These are phyloP conservation scores for Parafenestella ontariensis DNA, from an alignment of 2,329 filamentous ascomycete species.

Conservation along the genomic window DNA sequence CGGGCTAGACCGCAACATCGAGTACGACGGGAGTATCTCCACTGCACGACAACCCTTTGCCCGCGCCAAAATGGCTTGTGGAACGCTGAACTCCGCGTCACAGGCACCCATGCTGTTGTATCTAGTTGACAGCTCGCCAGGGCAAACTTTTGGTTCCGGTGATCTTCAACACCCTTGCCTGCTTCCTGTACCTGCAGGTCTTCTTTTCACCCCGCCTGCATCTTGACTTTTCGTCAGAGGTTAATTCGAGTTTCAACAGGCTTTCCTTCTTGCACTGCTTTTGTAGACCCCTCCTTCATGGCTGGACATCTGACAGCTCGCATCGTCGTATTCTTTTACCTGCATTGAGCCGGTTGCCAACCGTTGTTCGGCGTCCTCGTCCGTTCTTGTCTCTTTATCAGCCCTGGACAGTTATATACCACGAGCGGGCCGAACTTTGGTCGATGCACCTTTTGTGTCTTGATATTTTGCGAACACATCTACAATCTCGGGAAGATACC, in stretches of 20 bases:
- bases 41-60: constrained; percentile 31
- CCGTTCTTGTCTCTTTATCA: constrained; percentile 20
- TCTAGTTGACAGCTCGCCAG: constrained; percentile 28
- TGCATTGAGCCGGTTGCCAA: constrained; percentile 6
- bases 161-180: constrained; percentile 5
- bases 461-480: constrained; percentile 1
- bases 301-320: constrained; percentile 12
- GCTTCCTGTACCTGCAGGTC: constrained; percentile 22
- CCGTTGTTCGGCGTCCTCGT: constrained; percentile 6
- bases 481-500: neutral
- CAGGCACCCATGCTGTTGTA: constrained; percentile 27
- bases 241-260: constrained; percentile 15
- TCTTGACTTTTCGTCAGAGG: constrained; percentile 15
- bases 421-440: neutral
- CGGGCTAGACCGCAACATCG: constrained; percentile 22
- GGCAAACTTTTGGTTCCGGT: constrained; percentile 6
- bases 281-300: constrained; percentile 14
- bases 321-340: neutral
- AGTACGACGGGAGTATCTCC: constrained; percentile 24
- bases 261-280: constrained; percentile 12
- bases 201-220: constrained; percentile 13
- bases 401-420: constrained; percentile 14
- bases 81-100: constrained; percentile 16
- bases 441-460: neutral
- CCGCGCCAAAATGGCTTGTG: constrained; percentile 28